Conservation (phyloP, 805 yeast species). For the Kuraishia capsulata region DNA sequence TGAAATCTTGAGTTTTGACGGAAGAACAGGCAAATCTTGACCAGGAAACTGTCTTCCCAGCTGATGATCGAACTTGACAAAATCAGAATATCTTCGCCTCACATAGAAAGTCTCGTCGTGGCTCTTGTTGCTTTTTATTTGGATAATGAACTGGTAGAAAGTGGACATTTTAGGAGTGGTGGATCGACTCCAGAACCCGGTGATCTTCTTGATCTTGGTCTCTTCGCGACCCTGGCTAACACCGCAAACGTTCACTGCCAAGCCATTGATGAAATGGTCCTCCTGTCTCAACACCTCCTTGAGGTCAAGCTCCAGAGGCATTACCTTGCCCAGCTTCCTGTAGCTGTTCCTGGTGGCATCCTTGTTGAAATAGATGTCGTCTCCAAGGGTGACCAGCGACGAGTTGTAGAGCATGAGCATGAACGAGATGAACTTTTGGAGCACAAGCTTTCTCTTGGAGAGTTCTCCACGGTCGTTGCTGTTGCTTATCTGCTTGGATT, state of each 20-base stretch:
- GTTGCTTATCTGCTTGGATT: conserved; percentile 59
- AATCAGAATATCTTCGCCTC: conserved; percentile 59
- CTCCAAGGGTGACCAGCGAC: conserved; percentile 55
- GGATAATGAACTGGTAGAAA: conserved; percentile 38
- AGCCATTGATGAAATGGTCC: conserved; percentile 40
- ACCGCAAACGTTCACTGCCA: conserved; percentile 60
- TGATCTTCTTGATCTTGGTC: conserved; percentile 6
- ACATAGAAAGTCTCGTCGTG: conserved; percentile 37
- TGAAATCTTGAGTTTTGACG: conserved; percentile 18
- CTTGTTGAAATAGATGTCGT: conserved; percentile 35
- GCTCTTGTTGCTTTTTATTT: conserved; percentile 25
- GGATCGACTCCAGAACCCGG: background rate
- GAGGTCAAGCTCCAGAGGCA: conserved; percentile 8
- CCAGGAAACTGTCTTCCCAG: conserved; percentile 61
- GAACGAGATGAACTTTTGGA: conserved; percentile 51
- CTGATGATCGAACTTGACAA: conserved; percentile 44
- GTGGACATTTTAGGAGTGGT: conserved; percentile 4
- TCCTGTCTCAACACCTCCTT: conserved; percentile 16
- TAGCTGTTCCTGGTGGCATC: conserved; percentile 27
- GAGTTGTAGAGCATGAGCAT: conserved; percentile 67
- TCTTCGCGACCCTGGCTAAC: conserved; percentile 33
- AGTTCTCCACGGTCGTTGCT: conserved; percentile 68
- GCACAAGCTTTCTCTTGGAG: conserved; percentile 60
- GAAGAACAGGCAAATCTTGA: conserved; percentile 33
- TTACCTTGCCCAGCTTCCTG: conserved; percentile 25